These are phyloP conservation scores for Backusella westeae DNA, from an alignment of 192 early-diverging fungal species.

Conservation along the genomic window DNA sequence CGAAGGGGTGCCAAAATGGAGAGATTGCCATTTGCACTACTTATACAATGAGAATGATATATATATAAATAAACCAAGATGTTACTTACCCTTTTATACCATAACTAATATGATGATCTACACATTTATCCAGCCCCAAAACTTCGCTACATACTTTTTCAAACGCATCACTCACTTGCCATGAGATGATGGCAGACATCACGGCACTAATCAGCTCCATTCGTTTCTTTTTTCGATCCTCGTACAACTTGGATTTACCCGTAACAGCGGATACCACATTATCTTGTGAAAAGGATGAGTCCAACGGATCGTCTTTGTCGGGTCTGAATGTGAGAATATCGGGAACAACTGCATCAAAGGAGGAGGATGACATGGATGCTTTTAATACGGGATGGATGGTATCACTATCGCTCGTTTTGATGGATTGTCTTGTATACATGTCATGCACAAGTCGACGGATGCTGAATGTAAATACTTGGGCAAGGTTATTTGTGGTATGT, in stretches of 20 bases:
- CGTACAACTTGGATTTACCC: not conserved
- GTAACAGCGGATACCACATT: not conserved
- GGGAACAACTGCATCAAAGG: slow-evolving; percentile 19
- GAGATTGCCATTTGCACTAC: slow-evolving; percentile 64
- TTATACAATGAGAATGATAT: not conserved
- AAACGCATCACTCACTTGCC: slow-evolving; percentile 51
- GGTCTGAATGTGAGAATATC: slow-evolving; percentile 13
- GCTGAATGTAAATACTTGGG: slow-evolving; percentile 25
- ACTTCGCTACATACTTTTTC: slow-evolving; percentile 41
- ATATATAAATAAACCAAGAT: not conserved
- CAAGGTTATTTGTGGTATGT: slow-evolving; percentile 32
- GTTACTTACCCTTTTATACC: slow-evolving; percentile 46
- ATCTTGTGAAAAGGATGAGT: not conserved
- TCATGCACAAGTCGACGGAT: slow-evolving; percentile 23
- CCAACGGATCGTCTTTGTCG: slow-evolving; percentile 27
- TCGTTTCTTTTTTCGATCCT: not conserved
- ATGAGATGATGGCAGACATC: slow-evolving; percentile 48
- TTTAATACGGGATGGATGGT: not conserved
- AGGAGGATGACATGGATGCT: slow-evolving; percentile 22
- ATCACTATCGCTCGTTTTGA: not conserved
- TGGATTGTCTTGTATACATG: slow-evolving; percentile 16
- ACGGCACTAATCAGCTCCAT: slow-evolving; percentile 22
- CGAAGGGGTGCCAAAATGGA: slow-evolving; percentile 55
- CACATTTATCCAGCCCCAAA: not conserved
- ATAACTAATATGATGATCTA: slow-evolving; percentile 21